Base-by-base conservation (phyloP, 129 eudicot species). In the Artemisia argyi region DNA sequence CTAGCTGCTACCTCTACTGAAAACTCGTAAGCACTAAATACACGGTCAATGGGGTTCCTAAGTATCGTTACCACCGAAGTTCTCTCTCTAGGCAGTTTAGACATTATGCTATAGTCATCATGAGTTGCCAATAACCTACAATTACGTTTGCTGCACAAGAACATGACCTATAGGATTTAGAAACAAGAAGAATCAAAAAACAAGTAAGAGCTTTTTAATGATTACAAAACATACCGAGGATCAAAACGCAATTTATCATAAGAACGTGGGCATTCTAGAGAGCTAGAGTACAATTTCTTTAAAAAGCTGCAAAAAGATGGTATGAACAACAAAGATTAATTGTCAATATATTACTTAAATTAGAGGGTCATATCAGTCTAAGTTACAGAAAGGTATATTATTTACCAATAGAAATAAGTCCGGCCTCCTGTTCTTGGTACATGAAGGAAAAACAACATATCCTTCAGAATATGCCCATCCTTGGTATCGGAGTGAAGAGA, bases 371-470 rank as follows among this genome's bases (percentile, higher is more conserved):
- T 44, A 78, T 46, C 44, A 30, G 30, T 50, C 59, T 55, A 46
- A 8, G 64, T 19, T 28, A 42, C 19, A 24, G 20, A 63, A 65
- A 11, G 65, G 10, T 1, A 2, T 42, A 47, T 13, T 2, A 54
- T 74, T 63, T 63, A 91, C 99, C 99, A 95, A 55, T 95, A 85
- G 39, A 83, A 89, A 76, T 94, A 94, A 26, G 94, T 87, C 3
- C 97, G 86, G 7, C 98, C 98, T 59, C 98, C 99, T 9, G 99
- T 95, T 75, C 99, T 89, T 24, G 97, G 99, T 11, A 95, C 83
- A 78, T 95, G 99, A 75, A 95, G 95, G 78, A 95, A 95, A 72
- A 90, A 90, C 59, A 90, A 70, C 76, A 95, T 74, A 80, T 95
- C 94, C 61, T 80, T 83, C 19, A 95, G 68, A 32, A 81, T 72